Percentiles rank a stretch among this genome's conserved stretches.
Conservation (phyloP, 1,284 basidiomycete species). For the Takashimella tepidaria region DNA sequence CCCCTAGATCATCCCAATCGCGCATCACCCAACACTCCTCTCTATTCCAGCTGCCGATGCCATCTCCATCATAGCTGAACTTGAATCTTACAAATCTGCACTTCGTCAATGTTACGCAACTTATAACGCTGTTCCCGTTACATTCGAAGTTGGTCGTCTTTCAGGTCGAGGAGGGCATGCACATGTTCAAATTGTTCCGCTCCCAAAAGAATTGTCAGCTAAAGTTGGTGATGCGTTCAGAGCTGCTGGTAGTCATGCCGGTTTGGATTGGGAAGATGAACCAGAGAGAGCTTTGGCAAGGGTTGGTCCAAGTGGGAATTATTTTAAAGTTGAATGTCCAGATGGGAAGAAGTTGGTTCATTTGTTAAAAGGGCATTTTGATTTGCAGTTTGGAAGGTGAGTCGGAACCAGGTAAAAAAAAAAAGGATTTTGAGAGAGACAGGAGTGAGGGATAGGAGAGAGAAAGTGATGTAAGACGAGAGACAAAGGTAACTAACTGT, state of each 20-base stretch:
- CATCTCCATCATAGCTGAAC: slow-evolving; percentile 69
- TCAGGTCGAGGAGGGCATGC: slow-evolving; percentile 86
- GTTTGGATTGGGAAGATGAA: slow-evolving; percentile 62
- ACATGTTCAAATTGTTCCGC: slow-evolving; percentile 79
- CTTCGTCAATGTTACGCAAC: slow-evolving; percentile 67
- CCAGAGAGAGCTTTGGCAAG: slow-evolving; percentile 59
- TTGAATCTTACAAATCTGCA: slow-evolving; percentile 73
- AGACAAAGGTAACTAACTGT: too few relatives aligned
- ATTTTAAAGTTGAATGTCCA: slow-evolving; percentile 85
- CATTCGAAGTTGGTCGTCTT: slow-evolving; percentile 82
- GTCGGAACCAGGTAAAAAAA: too few relatives aligned
- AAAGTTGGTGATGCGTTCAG: slow-evolving; percentile 66
- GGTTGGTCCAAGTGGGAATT: slow-evolving; percentile 56
- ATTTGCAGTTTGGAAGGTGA: slow-evolving; percentile 87
- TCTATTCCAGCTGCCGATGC: slow-evolving; percentile 71
- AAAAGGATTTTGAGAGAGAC: too few relatives aligned
- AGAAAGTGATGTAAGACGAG: too few relatives aligned
- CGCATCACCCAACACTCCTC: slow-evolving; percentile 59
- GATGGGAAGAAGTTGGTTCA: slow-evolving; percentile 80
- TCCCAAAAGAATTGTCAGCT: slow-evolving; percentile 60
- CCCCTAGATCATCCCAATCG: slow-evolving; percentile 74
- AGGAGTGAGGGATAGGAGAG: too few relatives aligned
- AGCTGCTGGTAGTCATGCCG: slow-evolving; percentile 59
- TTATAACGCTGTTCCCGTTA: slow-evolving; percentile 62
- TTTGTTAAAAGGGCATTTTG: slow-evolving; percentile 74